Percentiles rank a stretch among this genome's conserved stretches.
phyloP scores from a whole-genome alignment of 331 rosid species.

The Telfairia occidentalis region DNA sequence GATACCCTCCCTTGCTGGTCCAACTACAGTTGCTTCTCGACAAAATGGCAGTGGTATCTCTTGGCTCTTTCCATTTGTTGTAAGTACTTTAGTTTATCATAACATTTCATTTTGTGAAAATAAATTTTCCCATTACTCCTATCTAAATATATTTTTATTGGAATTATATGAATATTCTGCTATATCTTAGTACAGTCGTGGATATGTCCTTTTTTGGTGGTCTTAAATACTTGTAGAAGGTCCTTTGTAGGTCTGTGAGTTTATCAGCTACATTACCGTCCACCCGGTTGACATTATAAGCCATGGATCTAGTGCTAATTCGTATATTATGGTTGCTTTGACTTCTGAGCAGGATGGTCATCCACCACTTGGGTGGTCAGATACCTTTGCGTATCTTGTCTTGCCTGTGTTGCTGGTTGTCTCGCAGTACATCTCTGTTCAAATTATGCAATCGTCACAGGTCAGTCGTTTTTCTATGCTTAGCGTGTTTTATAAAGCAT shows the following conservation, averaged over 20 bases:
- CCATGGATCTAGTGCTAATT: constrained; percentile 9
- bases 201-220: background rate
- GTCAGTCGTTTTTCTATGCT: constrained; percentile 33
- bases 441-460: constrained; percentile 92
- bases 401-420: constrained; percentile 70
- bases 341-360: constrained; percentile 69
- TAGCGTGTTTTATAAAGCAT: background rate
- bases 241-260: background rate
- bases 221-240: background rate
- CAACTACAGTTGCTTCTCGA: constrained; percentile 74
- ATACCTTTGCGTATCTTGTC: constrained; percentile 91
- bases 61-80: constrained; percentile 98
- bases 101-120: background rate
- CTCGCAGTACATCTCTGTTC: constrained; percentile 87
- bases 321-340: constrained; percentile 13
- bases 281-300: background rate
- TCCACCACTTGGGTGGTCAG: constrained; percentile 99
- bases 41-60: constrained; percentile 84
- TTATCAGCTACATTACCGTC: background rate
- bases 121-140: background rate
- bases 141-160: background rate
- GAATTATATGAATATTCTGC: background rate
- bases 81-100: constrained; percentile 31
- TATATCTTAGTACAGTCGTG: background rate
- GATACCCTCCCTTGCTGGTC: constrained; percentile 99